Base-by-base conservation (phyloP, 805 yeast genomes). In the Yarrowia sp. region DNA sequence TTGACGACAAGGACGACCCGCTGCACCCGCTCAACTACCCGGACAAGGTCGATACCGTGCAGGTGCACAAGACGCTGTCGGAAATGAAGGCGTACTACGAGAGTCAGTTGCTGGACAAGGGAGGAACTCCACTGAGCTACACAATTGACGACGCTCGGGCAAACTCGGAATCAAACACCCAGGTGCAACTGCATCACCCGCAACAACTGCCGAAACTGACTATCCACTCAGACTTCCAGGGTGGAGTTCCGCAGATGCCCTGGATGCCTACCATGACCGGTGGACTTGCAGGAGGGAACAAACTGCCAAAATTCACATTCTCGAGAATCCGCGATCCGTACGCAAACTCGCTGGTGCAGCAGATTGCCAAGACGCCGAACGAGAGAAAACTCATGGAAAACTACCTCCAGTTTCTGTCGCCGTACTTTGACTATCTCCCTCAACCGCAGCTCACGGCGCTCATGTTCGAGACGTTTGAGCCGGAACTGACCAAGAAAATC, bases 371-470 rank as follows among this genome's bases (percentile, higher is more conserved):
- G 41, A 43, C 65, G 12, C 55, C 55, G 1, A 15, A 46, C 16
- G 67, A 63, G n/a, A 15, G 40, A 7, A 63, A 48, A 5, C 56
- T 63, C 8, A 15, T 63, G 38, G 35, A 49, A 26, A 63, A 63
- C 56, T 63, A 63, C 40, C 45, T 63, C n/a, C 56, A 63, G 56
- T 63, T 63, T 48, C 56, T 63, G 45, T 48, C 56, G 38, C 67
- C 67, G 14, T 63, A 63, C 26, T 49, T 63, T 36, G 67, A 63
- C 56, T 63, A 63, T 10, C 56, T 63, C 10, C 67, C 67, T 14
- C 67, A 63, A n/a, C 67, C 67, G 10, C 55, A 49, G 46, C 48
- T 63, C 40, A 63, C 67, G 2, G 36, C 67, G 2, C 67, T 63
- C 12, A 48, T 63, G 36, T 63, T 63, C 22, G 67, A 63, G 40